A percentile compares a stretch with the other conserved stretches of the same genome.
Conservation (phyloP, 1,284 basidiomycete species). For the Marasmius fiardii region DNA sequence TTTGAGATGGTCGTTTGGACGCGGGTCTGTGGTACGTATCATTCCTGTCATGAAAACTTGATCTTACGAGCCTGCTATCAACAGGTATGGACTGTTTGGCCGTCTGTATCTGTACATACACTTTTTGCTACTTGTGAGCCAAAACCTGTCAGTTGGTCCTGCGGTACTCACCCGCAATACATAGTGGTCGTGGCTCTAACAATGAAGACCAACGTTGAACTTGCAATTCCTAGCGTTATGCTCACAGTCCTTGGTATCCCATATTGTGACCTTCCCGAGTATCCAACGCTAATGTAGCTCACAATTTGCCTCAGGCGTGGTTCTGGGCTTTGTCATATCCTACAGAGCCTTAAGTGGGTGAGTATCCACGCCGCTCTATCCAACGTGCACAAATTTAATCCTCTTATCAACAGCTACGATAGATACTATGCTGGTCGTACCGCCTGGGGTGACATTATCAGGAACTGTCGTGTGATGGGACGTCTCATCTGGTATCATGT, state of each 20-base stretch:
- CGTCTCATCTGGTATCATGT: slow-evolving; percentile 65
- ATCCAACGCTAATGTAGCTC: background rate
- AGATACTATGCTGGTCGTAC: slow-evolving; percentile 63
- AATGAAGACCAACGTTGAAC: slow-evolving; percentile 33
- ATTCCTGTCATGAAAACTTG: background rate
- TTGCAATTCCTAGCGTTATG: slow-evolving; percentile 54
- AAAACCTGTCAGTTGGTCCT: background rate
- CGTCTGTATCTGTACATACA: slow-evolving; percentile 58
- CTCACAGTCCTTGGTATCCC: slow-evolving; percentile 52
- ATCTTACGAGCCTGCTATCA: background rate
- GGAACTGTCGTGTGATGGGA: slow-evolving; percentile 41
- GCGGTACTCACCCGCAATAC: too few species aligned
- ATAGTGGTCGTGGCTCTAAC: slow-evolving; percentile 39
- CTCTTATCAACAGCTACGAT: slow-evolving; percentile 41
- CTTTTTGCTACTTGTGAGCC: slow-evolving; percentile 40
- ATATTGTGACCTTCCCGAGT: background rate
- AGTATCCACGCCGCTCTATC: slow-evolving; percentile 13
- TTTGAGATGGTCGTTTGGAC: background rate
- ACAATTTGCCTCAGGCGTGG: slow-evolving; percentile 41
- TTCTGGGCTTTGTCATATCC: slow-evolving; percentile 69
- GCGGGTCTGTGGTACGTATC: background rate
- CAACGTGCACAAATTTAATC: background rate
- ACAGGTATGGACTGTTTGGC: slow-evolving; percentile 69
- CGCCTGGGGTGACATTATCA: slow-evolving; percentile 57
- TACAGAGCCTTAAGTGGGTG: slow-evolving; percentile 60